phyloP scores from a whole-genome alignment of 2,329 filamentous ascomycete species.

The Cercospora zeae-maydis region DNA sequence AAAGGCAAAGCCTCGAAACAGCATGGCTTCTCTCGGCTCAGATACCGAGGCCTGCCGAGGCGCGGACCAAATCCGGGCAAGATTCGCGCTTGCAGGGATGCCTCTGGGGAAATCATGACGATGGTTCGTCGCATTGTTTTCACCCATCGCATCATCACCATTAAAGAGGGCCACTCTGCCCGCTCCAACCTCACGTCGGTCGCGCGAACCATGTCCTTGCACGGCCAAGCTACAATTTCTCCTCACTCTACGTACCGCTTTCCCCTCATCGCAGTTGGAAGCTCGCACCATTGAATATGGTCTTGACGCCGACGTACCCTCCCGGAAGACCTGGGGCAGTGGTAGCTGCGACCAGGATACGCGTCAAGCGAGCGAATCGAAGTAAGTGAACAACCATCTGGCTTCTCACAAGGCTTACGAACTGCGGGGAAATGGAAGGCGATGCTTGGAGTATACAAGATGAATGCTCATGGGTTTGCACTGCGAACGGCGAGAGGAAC shows the following conservation, averaged over 20 bases:
- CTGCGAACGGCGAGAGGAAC: neutral
- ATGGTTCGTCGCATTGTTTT: neutral
- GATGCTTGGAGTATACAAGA: neutral
- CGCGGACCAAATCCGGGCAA: neutral
- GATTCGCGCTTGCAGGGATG: neutral
- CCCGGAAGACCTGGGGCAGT: neutral
- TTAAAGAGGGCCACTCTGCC: neutral
- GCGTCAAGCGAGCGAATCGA: slow-evolving; percentile 11
- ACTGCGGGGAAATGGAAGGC: slow-evolving; percentile 10
- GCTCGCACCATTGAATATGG: neutral
- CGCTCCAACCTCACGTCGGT: neutral
- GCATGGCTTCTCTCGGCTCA: neutral
- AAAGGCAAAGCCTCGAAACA: neutral
- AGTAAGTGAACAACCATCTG: neutral
- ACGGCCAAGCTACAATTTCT: slow-evolving; percentile 6
- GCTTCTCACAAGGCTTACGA: neutral
- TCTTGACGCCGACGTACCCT: neutral
- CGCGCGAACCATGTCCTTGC: slow-evolving; percentile 10
- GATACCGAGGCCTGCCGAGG: slow-evolving; percentile 9
- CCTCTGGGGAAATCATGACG: slow-evolving; percentile 13
- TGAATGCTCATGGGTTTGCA: neutral
- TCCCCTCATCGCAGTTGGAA: neutral
- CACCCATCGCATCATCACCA: neutral
- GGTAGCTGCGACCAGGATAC: slow-evolving; percentile 2
- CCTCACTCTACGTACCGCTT: slow-evolving; percentile 13